These are phyloP conservation scores for Populus alba DNA, from an alignment of 345 rosid genomes.

Conservation along the genomic window DNA sequence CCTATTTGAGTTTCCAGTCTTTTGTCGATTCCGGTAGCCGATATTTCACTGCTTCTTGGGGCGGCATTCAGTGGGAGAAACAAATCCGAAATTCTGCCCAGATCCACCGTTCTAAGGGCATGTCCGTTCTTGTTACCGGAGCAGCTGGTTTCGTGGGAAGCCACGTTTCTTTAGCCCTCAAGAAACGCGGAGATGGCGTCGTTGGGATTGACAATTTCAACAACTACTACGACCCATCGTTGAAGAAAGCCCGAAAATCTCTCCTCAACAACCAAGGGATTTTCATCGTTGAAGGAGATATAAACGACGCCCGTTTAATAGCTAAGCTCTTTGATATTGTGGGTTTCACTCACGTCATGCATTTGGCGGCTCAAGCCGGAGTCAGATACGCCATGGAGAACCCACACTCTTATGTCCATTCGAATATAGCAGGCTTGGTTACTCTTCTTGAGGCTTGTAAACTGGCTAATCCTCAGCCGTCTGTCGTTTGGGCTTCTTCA, in stretches of 20 bases:
- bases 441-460: conserved; percentile 26
- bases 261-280: conserved; percentile 21
- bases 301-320: conserved; percentile 29
- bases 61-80: conserved; percentile 33
- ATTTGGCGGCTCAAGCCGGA: conserved; percentile 43
- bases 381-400: conserved; percentile 44
- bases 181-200: conserved; percentile 39
- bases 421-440: conserved; percentile 33
- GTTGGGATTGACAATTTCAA: conserved; percentile 40
- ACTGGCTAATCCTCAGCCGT: conserved; percentile 35
- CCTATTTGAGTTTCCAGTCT: conserved; percentile 73
- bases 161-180: conserved; percentile 35
- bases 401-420: conserved; percentile 33
- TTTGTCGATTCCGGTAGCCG: conserved; percentile 64
- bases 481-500: conserved; percentile 39
- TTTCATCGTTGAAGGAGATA: conserved; percentile 34
- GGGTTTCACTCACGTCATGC: conserved; percentile 39
- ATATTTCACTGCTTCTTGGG: conserved; percentile 26
- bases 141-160: conserved; percentile 44
- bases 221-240: conserved; percentile 24
- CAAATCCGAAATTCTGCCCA: conserved; percentile 27
- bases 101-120: conserved; percentile 18
- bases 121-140: conserved; percentile 36
- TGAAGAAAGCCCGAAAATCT: conserved; percentile 30
- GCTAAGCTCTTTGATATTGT: conserved; percentile 31